phyloP scores from a whole-genome alignment of 331 rosid species.

The Prunus yedoensis region DNA sequence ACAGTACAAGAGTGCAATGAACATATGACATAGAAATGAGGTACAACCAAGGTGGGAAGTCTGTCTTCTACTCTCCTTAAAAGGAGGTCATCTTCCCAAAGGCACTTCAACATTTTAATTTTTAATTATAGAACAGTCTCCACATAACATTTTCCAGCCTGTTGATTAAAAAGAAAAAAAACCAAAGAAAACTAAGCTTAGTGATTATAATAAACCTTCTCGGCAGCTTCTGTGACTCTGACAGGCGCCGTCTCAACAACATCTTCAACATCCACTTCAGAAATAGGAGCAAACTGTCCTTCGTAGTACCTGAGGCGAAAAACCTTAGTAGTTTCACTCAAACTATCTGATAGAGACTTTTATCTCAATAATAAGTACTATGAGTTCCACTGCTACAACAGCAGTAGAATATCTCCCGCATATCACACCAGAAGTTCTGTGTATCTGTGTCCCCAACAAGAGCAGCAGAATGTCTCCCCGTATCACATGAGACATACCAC shows the following conservation, averaged over 20 bases:
- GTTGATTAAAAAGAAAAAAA: background rate
- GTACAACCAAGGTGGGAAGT: too few species aligned
- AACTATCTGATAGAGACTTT: background rate
- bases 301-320: conserved; percentile 70
- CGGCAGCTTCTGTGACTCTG: conserved; percentile 83
- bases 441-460: background rate
- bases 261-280: conserved; percentile 66
- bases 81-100: too few species aligned
- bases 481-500: background rate
- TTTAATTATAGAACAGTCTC: too few species aligned
- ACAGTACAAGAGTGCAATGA: too few species aligned
- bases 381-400: background rate
- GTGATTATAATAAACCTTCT: conserved; percentile 47
- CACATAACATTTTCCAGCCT: too few species aligned
- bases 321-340: background rate
- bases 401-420: background rate
- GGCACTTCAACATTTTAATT: too few species aligned
- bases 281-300: conserved; percentile 79
- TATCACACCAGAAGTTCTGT: background rate
- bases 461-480: background rate
- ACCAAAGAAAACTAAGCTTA: conserved; percentile 6
- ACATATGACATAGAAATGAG: too few species aligned
- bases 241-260: conserved; percentile 40
- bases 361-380: background rate
- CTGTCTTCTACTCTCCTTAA: too few species aligned